Percentiles rank a stretch among this genome's conserved stretches.
These are phyloP conservation scores for Zymoseptoria ardabiliae DNA, from an alignment of 2,329 filamentous ascomycete genomes.

Conservation along the genomic window DNA sequence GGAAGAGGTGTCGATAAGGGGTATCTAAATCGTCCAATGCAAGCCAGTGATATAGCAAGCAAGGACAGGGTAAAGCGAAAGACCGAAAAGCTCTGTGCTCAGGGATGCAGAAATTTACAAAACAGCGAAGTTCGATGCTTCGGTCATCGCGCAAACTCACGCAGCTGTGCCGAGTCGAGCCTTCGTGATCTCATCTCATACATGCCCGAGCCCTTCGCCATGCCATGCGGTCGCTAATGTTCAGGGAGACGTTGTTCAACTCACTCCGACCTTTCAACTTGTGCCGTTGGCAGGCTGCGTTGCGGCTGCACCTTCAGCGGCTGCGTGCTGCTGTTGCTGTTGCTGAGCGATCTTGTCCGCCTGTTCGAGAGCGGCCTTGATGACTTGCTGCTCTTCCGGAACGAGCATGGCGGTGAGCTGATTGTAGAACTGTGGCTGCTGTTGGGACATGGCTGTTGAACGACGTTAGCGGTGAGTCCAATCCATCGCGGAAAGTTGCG, in stretches of 20 bases:
- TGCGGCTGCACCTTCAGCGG: constrained; percentile 2
- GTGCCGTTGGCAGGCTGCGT: not conserved
- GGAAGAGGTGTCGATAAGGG: not conserved
- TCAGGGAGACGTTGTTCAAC: not conserved
- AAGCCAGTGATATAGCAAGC: not conserved
- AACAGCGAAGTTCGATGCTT: not conserved
- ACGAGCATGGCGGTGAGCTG: constrained; percentile 71
- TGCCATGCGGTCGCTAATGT: not conserved
- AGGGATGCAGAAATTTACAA: not conserved
- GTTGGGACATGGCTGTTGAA: constrained; percentile 69
- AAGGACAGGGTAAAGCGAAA: not conserved
- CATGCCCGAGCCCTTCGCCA: not conserved
- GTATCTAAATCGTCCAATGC: not conserved
- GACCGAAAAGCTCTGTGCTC: not conserved
- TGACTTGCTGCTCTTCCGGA: constrained; percentile 70
- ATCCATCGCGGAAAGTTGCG: not conserved
- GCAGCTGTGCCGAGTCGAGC: not conserved
- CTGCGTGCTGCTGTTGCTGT: constrained; percentile 12
- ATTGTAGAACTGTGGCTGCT: constrained; percentile 82
- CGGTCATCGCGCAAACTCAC: not conserved
- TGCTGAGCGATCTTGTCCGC: constrained; percentile 48
- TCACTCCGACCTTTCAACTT: not conserved
- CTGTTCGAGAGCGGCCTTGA: constrained; percentile 70
- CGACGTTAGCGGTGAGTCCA: constrained; percentile 24
- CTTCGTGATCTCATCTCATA: not conserved